These are phyloP conservation scores for Boeremia lycopersici DNA, from an alignment of 2,329 filamentous ascomycete genomes.

Conservation along the genomic window DNA sequence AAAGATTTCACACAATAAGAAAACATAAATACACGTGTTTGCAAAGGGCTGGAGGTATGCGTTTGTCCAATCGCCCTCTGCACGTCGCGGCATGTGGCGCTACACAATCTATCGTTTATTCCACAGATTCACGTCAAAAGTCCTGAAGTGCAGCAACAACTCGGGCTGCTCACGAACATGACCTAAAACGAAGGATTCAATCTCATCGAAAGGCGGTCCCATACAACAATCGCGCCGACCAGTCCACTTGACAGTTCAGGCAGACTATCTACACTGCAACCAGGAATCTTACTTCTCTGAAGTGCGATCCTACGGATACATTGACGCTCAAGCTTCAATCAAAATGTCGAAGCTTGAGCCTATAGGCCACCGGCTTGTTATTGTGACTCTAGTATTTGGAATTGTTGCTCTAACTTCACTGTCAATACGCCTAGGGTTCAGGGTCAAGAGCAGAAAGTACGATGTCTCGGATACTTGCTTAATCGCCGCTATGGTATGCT, in stretches of 20 bases:
- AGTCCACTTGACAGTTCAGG: background rate
- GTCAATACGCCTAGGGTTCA: slow-evolving; percentile 12
- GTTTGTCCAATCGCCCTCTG: background rate
- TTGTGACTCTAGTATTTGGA: slow-evolving; percentile 11
- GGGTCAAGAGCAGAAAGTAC: slow-evolving; percentile 7
- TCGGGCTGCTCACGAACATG: background rate
- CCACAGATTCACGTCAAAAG: background rate
- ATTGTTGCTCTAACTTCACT: slow-evolving; percentile 2
- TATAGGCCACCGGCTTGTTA: slow-evolving; percentile 13
- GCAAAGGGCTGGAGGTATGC: no score
- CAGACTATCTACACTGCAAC: background rate
- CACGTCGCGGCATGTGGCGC: background rate
- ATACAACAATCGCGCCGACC: background rate
- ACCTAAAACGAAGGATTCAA: background rate
- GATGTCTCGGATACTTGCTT: slow-evolving; percentile 17
- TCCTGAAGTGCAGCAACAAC: no score
- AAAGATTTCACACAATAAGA: background rate
- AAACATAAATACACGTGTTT: background rate
- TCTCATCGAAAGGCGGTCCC: background rate
- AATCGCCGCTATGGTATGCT: slow-evolving; percentile 15
- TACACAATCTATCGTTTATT: background rate
- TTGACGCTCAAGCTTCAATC: background rate
- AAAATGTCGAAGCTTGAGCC: slow-evolving; percentile 15
- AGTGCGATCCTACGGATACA: background rate
- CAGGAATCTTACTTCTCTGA: background rate